Conservation (phyloP, 2,329 filamentous ascomycete species). For the Xylariaceae sp. region DNA sequence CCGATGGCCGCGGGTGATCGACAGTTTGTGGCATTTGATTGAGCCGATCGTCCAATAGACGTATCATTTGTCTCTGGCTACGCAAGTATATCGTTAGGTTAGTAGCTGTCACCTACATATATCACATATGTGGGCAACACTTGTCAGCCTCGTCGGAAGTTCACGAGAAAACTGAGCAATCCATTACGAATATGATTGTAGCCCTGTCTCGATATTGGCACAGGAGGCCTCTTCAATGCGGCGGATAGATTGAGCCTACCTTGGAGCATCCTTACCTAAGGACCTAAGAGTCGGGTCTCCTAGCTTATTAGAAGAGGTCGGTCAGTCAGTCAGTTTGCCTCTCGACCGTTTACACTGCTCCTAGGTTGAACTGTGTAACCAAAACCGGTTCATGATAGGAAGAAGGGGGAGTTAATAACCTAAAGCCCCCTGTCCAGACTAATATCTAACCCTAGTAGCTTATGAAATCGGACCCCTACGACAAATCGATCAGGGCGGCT, state of each 20-base stretch:
- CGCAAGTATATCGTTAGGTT: constrained; percentile 4
- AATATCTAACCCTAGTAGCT: neutral
- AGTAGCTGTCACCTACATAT: neutral
- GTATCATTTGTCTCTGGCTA: neutral
- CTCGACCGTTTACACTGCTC: neutral
- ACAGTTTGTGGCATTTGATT: constrained; percentile 13
- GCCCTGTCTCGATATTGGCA: neutral
- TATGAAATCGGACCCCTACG: neutral
- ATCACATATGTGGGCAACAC: neutral
- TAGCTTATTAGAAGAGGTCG: too few species aligned
- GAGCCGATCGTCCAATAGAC: constrained; percentile 28
- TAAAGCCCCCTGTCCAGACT: neutral
- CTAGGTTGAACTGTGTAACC: neutral
- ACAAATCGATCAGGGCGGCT: neutral
- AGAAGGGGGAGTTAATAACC: neutral
- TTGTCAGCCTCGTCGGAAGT: neutral
- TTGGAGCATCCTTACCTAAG: too few species aligned
- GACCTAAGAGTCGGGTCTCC: too few species aligned
- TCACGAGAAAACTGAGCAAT: neutral
- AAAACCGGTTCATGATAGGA: neutral
- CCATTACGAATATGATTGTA: neutral
- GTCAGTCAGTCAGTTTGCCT: too few species aligned
- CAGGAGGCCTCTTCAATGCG: too few species aligned
- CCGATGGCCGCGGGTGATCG: constrained; percentile 25
- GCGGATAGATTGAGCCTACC: neutral